These are phyloP conservation scores for Solanum pinnatisectum DNA, from an alignment of 257 asterid genomes.

Conservation along the genomic window DNA sequence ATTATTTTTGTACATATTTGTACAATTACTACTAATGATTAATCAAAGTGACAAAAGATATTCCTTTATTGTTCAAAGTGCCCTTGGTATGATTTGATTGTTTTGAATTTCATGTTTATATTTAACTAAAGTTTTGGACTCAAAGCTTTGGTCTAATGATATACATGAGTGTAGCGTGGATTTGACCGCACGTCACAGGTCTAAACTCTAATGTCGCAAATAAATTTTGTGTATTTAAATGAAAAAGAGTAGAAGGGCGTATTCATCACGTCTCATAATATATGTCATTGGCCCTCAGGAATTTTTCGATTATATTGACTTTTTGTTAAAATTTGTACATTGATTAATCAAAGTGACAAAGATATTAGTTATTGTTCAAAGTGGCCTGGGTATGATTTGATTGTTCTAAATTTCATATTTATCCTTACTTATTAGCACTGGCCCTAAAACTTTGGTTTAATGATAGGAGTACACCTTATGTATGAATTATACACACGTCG, in stretches of 20 bases:
- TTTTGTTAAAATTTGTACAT: not conserved
- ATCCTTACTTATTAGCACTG: not conserved
- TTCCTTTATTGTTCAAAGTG: not conserved
- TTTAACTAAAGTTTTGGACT: not conserved
- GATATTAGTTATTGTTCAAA: not conserved
- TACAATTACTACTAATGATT: not conserved
- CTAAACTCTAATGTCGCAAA: not conserved
- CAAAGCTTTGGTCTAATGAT: not conserved
- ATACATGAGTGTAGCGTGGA: not conserved
- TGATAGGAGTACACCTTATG: not conserved
- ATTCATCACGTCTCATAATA: not conserved
- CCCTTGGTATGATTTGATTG: not conserved
- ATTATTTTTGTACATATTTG: not conserved
- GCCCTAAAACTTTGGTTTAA: not conserved
- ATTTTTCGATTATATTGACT: not conserved
- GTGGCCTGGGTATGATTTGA: not conserved
- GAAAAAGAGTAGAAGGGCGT: not conserved
- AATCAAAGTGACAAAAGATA: not conserved
- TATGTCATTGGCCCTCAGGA: not conserved
- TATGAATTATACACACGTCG: not conserved
- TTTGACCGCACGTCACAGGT: accelerated
- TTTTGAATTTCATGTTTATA: not conserved
- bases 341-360: not conserved
- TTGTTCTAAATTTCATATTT: not conserved
- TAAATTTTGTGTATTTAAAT: not conserved